Evolutionary conservation across 1,284 basidiomycete genomes (phyloP), one percentile per base, ranked within the genome.

Genomic region (Ustilago xerochloae): DNA sequence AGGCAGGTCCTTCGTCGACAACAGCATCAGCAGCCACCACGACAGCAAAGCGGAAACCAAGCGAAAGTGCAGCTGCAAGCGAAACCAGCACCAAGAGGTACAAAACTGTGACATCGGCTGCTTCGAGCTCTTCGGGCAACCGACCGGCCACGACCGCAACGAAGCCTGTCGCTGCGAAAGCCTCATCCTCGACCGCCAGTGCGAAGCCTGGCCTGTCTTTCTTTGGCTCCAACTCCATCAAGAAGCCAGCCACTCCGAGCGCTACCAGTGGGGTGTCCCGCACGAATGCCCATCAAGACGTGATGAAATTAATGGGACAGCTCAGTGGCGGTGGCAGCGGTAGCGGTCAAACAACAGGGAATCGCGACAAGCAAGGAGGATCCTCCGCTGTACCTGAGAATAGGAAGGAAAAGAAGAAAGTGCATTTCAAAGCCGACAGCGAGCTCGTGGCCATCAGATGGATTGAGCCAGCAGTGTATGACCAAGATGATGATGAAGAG

Each of bases 381-480:
- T 20, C 38, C 10, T 20, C 53, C 2, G 33, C 33, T 10, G n/a
- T n/a, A n/a, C n/a, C n/a, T n/a, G n/a, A n/a, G n/a, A 41, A 29
- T 22, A 39, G 49, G 7, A 41, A 59, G 20, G 13, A 9, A 6
- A 57, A 56, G 48, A 49, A 55, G n/a, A 78, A 74, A 46, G 59
- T 46, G 20, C 69, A 39, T 15, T 80, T 74, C 74, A 77, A 65
- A 52, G 71, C 67, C 8, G 71, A 77, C 38, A 61, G 54, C 35
- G 74, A 75, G 48, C 65, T 80, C n/a, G 71, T 65, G 2, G 68
- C 68, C 4, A 36, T 80, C 49, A 66, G 60, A 41, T 18, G 72
- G 29, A 77, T 80, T 38, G 76, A 80, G 60, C 66, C 63, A 2
- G 78, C 76, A 22, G 62, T 72, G 30, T 80, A 80, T 28, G 76